phyloP scores from a whole-genome alignment of 164 flowering plant genomes.

The Vitis vinifera region DNA sequence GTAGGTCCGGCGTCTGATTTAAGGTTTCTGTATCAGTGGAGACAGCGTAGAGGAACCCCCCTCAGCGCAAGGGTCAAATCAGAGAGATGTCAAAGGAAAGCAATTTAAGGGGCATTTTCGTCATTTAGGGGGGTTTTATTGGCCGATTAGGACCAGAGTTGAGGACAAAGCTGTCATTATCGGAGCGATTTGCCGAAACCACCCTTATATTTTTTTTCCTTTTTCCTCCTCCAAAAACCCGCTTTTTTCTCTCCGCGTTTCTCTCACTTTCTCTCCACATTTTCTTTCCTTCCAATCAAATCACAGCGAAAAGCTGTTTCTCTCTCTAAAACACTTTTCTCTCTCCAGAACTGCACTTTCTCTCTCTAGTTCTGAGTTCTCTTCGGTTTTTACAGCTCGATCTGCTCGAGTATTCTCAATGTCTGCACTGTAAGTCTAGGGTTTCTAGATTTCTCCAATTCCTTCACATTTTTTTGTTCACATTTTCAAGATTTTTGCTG shows the following conservation, averaged over 20 bases:
- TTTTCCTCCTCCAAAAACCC: conserved; percentile 5
- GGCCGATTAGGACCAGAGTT: neutral
- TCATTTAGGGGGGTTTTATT: neutral
- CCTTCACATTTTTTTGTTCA: neutral
- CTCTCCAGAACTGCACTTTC: conserved; percentile 9
- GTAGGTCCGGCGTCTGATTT: too few species aligned
- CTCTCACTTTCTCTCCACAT: conserved; percentile 21
- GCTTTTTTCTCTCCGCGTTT: conserved; percentile 16
- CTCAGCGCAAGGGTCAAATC: neutral
- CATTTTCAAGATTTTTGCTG: neutral
- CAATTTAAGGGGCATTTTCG: neutral
- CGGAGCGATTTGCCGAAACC: conserved; percentile 6
- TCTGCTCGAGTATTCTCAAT: conserved; percentile 11
- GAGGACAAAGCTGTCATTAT: conserved; percentile 26
- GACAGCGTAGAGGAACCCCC: neutral
- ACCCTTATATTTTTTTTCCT: neutral
- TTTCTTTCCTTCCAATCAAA: conserved; percentile 17
- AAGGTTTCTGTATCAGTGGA: too few species aligned
- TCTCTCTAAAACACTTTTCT: conserved; percentile 8
- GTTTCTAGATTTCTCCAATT: neutral
- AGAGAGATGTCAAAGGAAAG: neutral
- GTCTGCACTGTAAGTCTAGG: conserved; percentile 19
- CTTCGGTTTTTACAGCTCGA: conserved; percentile 13
- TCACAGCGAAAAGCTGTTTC: conserved; percentile 7
- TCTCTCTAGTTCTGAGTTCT: conserved; percentile 13